These are phyloP conservation scores for Amniculicola lignicola DNA, from an alignment of 495 filamentous ascomycete species.

Conservation along the genomic window DNA sequence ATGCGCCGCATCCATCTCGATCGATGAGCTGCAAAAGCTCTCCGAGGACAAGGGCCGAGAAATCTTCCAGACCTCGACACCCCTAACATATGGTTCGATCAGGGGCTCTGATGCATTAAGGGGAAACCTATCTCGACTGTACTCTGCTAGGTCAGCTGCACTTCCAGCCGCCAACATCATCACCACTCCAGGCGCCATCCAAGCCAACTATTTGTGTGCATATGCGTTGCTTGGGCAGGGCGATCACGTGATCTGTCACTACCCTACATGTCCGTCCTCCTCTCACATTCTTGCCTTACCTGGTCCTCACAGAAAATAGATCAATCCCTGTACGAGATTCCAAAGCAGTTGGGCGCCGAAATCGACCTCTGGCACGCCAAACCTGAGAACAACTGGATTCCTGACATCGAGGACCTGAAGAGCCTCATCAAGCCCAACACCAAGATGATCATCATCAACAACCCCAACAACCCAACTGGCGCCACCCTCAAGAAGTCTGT, in stretches of 20 bases:
- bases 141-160: conserved; percentile 54
- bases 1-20: conserved; percentile 75
- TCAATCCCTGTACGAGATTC: conserved; percentile 79
- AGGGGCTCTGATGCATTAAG: conserved; percentile 64
- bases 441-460: conserved; percentile 70
- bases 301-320: conserved; percentile 37
- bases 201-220: conserved; percentile 74
- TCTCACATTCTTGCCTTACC: background rate
- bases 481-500: conserved; percentile 61
- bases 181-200: conserved; percentile 77
- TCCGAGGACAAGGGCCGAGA: conserved; percentile 52
- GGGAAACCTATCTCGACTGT: conserved; percentile 61
- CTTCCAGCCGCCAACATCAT: conserved; percentile 65
- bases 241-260: conserved; percentile 86
- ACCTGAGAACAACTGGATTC: conserved; percentile 61
- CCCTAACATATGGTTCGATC: conserved; percentile 69
- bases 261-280: conserved; percentile 60
- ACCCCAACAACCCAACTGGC: conserved; percentile 87
- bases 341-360: conserved; percentile 72
- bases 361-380: conserved; percentile 77
- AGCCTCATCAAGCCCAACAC: conserved; percentile 69
- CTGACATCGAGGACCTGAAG: conserved; percentile 66
- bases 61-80: conserved; percentile 45
- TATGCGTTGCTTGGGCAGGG: conserved; percentile 74
- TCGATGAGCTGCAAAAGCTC: conserved; percentile 63